Evolutionary conservation across 805 yeast species (phyloP), one percentile per base, ranked within the genome.

Genomic region (Vanderwaltozyma tropicalis): DNA sequence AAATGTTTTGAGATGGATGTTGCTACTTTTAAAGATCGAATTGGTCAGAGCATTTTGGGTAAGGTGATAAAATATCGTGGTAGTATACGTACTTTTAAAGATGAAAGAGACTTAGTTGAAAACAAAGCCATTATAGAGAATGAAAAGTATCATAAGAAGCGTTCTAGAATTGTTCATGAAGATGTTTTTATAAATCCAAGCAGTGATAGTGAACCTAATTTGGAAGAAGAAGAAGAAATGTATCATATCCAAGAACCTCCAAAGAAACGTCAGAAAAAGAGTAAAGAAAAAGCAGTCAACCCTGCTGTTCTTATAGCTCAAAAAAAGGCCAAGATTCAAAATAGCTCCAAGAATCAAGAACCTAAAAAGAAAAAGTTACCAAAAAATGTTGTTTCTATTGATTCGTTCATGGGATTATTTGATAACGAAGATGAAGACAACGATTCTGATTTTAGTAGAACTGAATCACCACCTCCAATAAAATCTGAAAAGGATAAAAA

Each of bases 1-100:
- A 74, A 77, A 46, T 84, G 95, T 54, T 85, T 79, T 57, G 83
- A 76, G 32, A 62, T 86, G 60, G 72, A 83, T 48, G 59, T 63
- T 12, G 76, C 85, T 0, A 65, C 83, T 0, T 80, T 78, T 50
- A 79, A 74, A 49, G 69, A 72, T 38, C 63, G 95, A 41, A 48
- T 76, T 6, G 88, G 86, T 0, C 74, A 73, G 57, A 80, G 85
- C 47, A 78, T 86, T 6, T 61, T 86, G 38, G 95, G 94, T 2
- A 83, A 80, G 44, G 80, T 84, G 13, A 81, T 85, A 42, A 78
- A 75, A 49, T 80, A 76, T 53, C 74, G 70, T 41, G 94, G 94
- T 8, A 75, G 74, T 45, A 76, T 71, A 47, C 66, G 95, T 55
- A 86, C 81, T 53, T 83, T 83, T 54, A 75, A 72, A 35, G 92